Conservation (phyloP, 805 yeast species). For the Pichia ethanolica region DNA sequence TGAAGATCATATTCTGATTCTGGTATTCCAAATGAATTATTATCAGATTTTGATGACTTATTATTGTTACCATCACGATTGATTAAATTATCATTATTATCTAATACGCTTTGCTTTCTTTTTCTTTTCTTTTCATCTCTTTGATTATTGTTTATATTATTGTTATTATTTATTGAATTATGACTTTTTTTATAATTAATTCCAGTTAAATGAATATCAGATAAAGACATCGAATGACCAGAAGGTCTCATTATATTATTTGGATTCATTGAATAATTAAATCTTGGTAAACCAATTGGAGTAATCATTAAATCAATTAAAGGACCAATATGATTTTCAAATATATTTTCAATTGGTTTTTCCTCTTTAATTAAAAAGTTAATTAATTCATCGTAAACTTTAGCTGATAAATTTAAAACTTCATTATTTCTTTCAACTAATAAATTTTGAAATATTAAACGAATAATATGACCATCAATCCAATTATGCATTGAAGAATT, state of each 20-base stretch:
- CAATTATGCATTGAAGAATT: constrained; percentile 46
- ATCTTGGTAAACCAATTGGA: constrained; percentile 90
- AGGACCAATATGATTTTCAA: constrained; percentile 52
- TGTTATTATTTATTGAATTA: constrained; percentile 1
- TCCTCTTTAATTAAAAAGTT: constrained; percentile 32
- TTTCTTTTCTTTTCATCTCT: constrained; percentile 11
- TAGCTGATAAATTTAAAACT: constrained; percentile 55
- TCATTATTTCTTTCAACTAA: constrained; percentile 81
- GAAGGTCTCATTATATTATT: constrained; percentile 74
- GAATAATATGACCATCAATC: constrained; percentile 66
- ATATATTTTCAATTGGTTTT: constrained; percentile 43
- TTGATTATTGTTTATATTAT: background rate
- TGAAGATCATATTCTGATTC: constrained; percentile 45
- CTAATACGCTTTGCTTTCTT: constrained; percentile 17
- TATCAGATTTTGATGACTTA: constrained; percentile 17
- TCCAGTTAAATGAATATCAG: constrained; percentile 24
- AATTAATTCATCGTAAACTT: constrained; percentile 53
- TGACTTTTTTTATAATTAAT: constrained; percentile 14
- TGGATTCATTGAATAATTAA: constrained; percentile 76
- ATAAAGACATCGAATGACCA: constrained; percentile 37
- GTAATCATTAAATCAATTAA: constrained; percentile 70
- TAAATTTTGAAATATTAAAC: constrained; percentile 80
- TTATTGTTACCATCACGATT: constrained; percentile 3
- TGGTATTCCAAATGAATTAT: constrained; percentile 34
- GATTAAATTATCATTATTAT: constrained; percentile 25